A percentile compares a stretch with the other conserved stretches of the same genome.
Evolutionary conservation across 2,329 filamentous ascomycete species (phyloP).

Genomic region (Alternaria novae-zelandiae): DNA sequence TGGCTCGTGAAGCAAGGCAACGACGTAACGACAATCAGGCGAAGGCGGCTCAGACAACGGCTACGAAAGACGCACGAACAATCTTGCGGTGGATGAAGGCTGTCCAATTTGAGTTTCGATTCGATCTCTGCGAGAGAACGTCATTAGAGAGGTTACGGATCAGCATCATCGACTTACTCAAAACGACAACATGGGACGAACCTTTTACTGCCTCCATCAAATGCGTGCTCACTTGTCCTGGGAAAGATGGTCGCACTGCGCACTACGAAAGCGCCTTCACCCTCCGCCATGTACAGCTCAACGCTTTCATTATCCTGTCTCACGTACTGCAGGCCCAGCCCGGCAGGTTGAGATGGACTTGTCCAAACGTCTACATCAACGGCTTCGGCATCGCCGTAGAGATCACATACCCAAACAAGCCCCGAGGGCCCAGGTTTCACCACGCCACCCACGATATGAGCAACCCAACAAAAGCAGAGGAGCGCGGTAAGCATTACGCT

Average conservation of each 20-base stretch:
- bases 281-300: background rate
- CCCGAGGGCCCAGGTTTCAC: background rate
- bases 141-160: background rate
- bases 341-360: background rate
- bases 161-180: background rate
- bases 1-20: no score
- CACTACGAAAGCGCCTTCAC: background rate
- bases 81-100: background rate
- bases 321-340: background rate
- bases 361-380: background rate
- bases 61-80: background rate
- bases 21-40: no score
- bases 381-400: background rate
- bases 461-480: background rate
- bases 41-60: background rate
- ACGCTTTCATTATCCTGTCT: background rate
- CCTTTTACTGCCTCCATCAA: background rate
- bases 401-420: background rate
- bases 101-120: background rate
- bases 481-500: background rate
- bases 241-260: rapidly evolving
- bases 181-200: background rate
- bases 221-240: background rate
- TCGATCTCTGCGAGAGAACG: rapidly evolving
- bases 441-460: background rate